A percentile compares a stretch with the other conserved stretches of the same genome.
phyloP scores from a whole-genome alignment of 257 asterid genomes.

The Gentiana dahurica region DNA sequence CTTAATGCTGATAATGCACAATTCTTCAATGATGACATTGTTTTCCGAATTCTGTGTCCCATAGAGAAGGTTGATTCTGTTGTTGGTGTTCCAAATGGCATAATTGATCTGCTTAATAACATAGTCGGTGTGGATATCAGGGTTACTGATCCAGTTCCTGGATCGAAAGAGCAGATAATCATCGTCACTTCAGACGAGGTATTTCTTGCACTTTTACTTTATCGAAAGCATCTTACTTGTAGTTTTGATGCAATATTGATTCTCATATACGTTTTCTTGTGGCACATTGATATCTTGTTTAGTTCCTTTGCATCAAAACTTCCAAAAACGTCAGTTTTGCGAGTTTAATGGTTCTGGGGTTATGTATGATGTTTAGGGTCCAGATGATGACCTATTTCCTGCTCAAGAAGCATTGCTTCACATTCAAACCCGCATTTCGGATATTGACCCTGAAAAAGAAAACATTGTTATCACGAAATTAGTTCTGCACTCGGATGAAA shows the following conservation, averaged over 20 bases:
- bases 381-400: conserved; percentile 92
- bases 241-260: background rate
- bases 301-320: background rate
- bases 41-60: conserved; percentile 88
- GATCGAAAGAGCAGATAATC: conserved; percentile 59
- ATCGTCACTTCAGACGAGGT: conserved; percentile 85
- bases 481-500: conserved; percentile 70
- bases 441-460: conserved; percentile 71
- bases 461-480: conserved; percentile 66
- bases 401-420: conserved; percentile 98
- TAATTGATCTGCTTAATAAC: conserved; percentile 70
- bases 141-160: conserved; percentile 46
- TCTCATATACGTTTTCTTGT: background rate
- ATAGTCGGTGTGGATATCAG: conserved; percentile 72
- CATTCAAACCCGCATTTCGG: conserved; percentile 78
- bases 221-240: background rate
- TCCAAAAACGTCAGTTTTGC: background rate
- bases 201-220: conserved; percentile 11
- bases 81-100: conserved; percentile 72
- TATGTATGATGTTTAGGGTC: conserved; percentile 49
- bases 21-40: conserved; percentile 50
- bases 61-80: conserved; percentile 52
- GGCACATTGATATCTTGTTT: background rate
- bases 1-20: conserved; percentile 35
- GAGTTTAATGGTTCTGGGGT: conserved; percentile 14